These are phyloP conservation scores for Tympanopsis confertula DNA, from an alignment of 2,329 filamentous ascomycete species.

Conservation along the genomic window DNA sequence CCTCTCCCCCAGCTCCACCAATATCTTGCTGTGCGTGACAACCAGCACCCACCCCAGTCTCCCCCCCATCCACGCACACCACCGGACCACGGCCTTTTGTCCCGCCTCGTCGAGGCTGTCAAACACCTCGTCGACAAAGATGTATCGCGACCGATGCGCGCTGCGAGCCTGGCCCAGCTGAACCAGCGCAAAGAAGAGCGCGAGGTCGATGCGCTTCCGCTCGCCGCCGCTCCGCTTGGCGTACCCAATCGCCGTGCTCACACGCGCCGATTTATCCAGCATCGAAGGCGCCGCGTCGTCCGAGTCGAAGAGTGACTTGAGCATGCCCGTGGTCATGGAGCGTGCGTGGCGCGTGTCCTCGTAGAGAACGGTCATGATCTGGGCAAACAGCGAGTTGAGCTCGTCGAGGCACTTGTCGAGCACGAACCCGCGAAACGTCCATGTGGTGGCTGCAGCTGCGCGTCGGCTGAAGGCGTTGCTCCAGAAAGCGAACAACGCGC, in stretches of 20 bases:
- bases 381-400: constrained; percentile 13
- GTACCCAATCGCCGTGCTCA: constrained; percentile 13
- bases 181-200: constrained; percentile 19
- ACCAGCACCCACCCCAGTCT: constrained; percentile 10
- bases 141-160: constrained; percentile 15
- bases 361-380: constrained; percentile 15
- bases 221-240: constrained; percentile 20
- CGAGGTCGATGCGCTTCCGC: constrained; percentile 20
- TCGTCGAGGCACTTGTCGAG: constrained; percentile 13
- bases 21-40: constrained; percentile 11
- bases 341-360: constrained; percentile 13
- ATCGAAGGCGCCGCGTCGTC: constrained; percentile 2
- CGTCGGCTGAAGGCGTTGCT: constrained; percentile 10
- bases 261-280: constrained; percentile 10
- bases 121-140: constrained; percentile 20
- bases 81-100: constrained; percentile 12
- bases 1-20: constrained; percentile 2
- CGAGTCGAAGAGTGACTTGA: constrained; percentile 10
- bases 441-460: constrained; percentile 4
- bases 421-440: constrained; percentile 13
- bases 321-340: constrained; percentile 11
- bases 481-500: constrained; percentile 14
- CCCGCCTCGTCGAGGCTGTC: constrained; percentile 16
- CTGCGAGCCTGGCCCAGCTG: constrained; percentile 13
- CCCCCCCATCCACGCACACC: constrained; percentile 6